Evolutionary conservation across 129 eudicot species (phyloP), one percentile per base, ranked within the genome.

Genomic region (Lonicera japonica): DNA sequence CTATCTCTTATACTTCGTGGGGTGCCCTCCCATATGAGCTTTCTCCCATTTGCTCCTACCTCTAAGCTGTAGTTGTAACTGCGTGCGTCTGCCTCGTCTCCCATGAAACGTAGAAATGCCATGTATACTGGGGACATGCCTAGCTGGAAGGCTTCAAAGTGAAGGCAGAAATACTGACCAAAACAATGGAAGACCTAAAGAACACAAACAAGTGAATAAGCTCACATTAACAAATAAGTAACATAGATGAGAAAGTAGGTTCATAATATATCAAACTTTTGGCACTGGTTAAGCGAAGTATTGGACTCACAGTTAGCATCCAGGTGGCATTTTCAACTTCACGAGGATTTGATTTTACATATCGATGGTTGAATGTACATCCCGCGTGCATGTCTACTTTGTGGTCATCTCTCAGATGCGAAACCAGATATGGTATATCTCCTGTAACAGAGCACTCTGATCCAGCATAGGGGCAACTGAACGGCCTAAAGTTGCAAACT

Each of bases 311-410:
- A 8, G 98, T 91, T 38, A 91, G 80, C 98, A 91, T 91, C 98
- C 98, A 91, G 15, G 98, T 91, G 14, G 97, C 97, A 52, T 90
- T 90, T 75, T 90, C 95, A 11, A 90, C 97, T 86, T 90, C 97
- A 39, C 97, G 95, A 50, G 97, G 98, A 75, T 91, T 91, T 18
- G 98, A 87, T 66, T 91, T 87, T 11, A 91, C 98, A 47, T 91
- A 91, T 10, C 98, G 90, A 70, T 91, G 98, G 57, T 91, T 91
- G 70, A 91, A 91, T 3, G 98, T 91, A 65, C 83, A 90, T 34
- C 97, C 97, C 1, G 90, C 67, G 72, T 90, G 97, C 97, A 90
- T 90, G 72, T 90, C 97, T 53, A 91, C 97, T 79, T 87, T 91
- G 67, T 91, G 98, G 68, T 87, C 90, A 65, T 91, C 97, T 76